Conservation (phyloP, 1,284 basidiomycete genomes). For the Ceratobasidium sp. region DNA sequence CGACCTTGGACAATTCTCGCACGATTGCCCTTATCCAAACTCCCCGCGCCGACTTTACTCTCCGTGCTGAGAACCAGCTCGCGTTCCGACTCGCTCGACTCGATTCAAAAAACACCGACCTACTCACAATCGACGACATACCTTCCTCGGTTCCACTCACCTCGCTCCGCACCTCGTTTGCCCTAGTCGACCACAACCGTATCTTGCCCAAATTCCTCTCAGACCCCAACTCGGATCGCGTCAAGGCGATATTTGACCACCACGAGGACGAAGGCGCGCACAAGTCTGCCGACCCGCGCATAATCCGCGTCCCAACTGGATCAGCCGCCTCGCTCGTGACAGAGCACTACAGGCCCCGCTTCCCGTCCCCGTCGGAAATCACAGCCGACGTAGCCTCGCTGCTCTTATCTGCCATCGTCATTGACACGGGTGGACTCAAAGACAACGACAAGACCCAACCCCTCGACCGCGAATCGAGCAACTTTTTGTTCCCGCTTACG, state of each 20-base stretch:
- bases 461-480: constrained; percentile 66
- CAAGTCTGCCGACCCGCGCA: constrained; percentile 65
- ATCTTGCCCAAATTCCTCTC: constrained; percentile 62
- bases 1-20: constrained; percentile 57
- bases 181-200: constrained; percentile 89
- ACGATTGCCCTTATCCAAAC: constrained; percentile 81
- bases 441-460: constrained; percentile 74
- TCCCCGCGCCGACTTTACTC: constrained; percentile 67
- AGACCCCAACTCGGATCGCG: constrained; percentile 46
- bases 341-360: constrained; percentile 54
- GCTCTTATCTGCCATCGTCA: constrained; percentile 78
- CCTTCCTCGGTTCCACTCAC: constrained; percentile 56
- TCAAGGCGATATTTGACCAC: constrained; percentile 84
- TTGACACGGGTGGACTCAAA: constrained; percentile 84
- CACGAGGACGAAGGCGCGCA: constrained; percentile 86
- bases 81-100: constrained; percentile 70
- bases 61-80: constrained; percentile 87
- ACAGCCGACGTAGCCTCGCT: constrained; percentile 59
- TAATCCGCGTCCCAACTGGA: constrained; percentile 69
- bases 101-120: constrained; percentile 54
- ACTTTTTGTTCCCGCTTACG: constrained; percentile 60
- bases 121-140: constrained; percentile 67
- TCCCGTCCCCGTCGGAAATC: constrained; percentile 59
- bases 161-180: constrained; percentile 62
- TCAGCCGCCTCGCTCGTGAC: constrained; percentile 83